Conservation (phyloP, 805 yeast species). For the Candida ovalis region DNA sequence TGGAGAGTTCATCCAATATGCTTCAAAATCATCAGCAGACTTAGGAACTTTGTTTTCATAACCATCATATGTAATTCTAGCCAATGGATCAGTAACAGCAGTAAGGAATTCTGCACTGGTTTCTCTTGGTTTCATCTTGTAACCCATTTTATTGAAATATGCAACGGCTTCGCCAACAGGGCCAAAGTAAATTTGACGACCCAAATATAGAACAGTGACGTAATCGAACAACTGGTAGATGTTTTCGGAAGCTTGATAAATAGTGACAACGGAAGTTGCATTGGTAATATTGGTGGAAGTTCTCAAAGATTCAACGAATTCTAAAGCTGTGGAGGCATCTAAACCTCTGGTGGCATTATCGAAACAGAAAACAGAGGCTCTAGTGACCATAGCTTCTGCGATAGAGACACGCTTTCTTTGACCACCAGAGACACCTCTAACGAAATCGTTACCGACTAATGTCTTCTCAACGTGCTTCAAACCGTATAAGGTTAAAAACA, state of each 20-base stretch:
- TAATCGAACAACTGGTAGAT: constrained; percentile 59
- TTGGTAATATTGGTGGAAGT: constrained; percentile 54
- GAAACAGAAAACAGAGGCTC: constrained; percentile 56
- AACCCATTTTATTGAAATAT: constrained; percentile 59
- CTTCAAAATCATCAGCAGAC: constrained; percentile 54
- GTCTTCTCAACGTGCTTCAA: constrained; percentile 58
- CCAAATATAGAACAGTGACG: constrained; percentile 56
- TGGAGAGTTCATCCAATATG: constrained; percentile 55
- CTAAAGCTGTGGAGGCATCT: constrained; percentile 68
- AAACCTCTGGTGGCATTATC: constrained; percentile 71
- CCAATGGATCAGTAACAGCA: constrained; percentile 64
- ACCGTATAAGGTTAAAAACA: constrained; percentile 52
- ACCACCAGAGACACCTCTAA: constrained; percentile 72
- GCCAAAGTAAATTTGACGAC: constrained; percentile 61
- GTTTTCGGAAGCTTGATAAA: constrained; percentile 66
- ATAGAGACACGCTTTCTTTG: constrained; percentile 69
- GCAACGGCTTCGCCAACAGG: constrained; percentile 48
- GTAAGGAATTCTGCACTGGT: constrained; percentile 68
- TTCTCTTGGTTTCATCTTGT: constrained; percentile 57
- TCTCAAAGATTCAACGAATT: constrained; percentile 57
- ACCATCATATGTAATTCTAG: constrained; percentile 47
- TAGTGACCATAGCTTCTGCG: constrained; percentile 57
- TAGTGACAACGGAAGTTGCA: constrained; percentile 58
- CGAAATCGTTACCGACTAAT: constrained; percentile 62
- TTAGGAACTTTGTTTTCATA: constrained; percentile 49